These are phyloP conservation scores for Nicotiana attenuata DNA, from an alignment of 257 asterid species.

Conservation along the genomic window DNA sequence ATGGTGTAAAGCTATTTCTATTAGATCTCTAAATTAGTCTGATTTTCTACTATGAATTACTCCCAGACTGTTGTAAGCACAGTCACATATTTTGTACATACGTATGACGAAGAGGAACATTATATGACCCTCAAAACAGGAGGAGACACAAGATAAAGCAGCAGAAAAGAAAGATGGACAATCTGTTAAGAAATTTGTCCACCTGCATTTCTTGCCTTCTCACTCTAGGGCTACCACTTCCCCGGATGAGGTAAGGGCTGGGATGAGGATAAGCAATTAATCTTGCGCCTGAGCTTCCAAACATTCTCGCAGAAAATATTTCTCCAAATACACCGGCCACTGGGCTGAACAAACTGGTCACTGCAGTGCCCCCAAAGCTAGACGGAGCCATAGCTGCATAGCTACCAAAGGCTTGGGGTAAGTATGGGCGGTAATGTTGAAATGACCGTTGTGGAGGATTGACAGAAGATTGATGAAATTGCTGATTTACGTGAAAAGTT, in stretches of 20 bases:
- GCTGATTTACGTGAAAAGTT: constrained; percentile 30
- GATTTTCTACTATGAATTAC: constrained; percentile 15
- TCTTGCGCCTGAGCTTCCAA: constrained; percentile 49
- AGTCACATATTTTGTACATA: constrained; percentile 25
- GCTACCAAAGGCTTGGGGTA: constrained; percentile 34
- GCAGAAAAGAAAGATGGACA: constrained; percentile 61
- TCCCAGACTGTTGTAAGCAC: constrained; percentile 18
- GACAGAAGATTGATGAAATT: constrained; percentile 12
- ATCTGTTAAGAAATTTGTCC: constrained; percentile 69
- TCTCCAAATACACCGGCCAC: constrained; percentile 67
- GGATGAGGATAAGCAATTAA: constrained; percentile 52
- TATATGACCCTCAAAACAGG: constrained; percentile 41
- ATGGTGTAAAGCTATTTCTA: constrained; percentile 5
- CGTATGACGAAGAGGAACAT: constrained; percentile 15
- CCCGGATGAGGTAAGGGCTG: constrained; percentile 36
- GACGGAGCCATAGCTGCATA: constrained; percentile 35
- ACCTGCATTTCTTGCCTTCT: constrained; percentile 35
- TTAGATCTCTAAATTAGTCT: constrained; percentile 14
- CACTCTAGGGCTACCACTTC: constrained; percentile 55
- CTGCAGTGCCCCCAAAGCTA: constrained; percentile 31
- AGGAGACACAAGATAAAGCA: constrained; percentile 66
- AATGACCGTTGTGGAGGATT: constrained; percentile 1
- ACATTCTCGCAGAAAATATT: constrained; percentile 64
- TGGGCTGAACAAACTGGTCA: constrained; percentile 48
- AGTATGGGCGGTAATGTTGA: constrained; percentile 21